Evolutionary conservation across 371 early-diverging fungal genomes (phyloP).

Genomic region (Mortierella sp.): DNA sequence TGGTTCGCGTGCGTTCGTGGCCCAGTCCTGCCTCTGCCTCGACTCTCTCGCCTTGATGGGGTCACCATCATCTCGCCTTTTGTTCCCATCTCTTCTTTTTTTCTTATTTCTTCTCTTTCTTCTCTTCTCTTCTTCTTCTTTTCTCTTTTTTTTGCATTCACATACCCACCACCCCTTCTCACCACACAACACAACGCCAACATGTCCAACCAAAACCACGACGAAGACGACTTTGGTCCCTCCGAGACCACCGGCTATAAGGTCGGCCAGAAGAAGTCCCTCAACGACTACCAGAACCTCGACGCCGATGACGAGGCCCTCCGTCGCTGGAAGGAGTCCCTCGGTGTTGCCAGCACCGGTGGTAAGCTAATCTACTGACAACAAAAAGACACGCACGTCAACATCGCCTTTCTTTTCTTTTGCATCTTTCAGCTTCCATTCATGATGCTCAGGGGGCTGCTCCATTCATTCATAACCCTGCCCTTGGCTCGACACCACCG

Average conservation of each 20-base stretch:
- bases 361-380: slow-evolving; percentile 51
- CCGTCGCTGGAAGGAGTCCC: slow-evolving; percentile 95
- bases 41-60: slow-evolving; percentile 16
- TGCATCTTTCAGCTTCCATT: not conserved
- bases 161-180: not conserved
- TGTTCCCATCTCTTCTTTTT: not conserved
- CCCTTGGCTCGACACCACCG: not conserved
- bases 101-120: slow-evolving; percentile 26
- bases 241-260: slow-evolving; percentile 85
- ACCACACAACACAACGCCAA: slow-evolving; percentile 13
- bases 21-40: no score
- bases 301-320: slow-evolving; percentile 96
- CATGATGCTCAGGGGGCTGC: slow-evolving; percentile 9
- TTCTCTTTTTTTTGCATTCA: slow-evolving; percentile 24
- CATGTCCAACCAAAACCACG: slow-evolving; percentile 61
- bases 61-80: not conserved
- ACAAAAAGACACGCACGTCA: not conserved
- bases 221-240: slow-evolving; percentile 87
- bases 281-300: slow-evolving; percentile 86
- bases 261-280: slow-evolving; percentile 91
- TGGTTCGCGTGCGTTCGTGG: no score
- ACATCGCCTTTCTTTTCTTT: not conserved
- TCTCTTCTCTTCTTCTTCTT: slow-evolving; percentile 32
- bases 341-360: slow-evolving; percentile 77
- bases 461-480: not conserved